phyloP scores from a whole-genome alignment of 177 flowering plant genomes.

The Vitis hybrid region DNA sequence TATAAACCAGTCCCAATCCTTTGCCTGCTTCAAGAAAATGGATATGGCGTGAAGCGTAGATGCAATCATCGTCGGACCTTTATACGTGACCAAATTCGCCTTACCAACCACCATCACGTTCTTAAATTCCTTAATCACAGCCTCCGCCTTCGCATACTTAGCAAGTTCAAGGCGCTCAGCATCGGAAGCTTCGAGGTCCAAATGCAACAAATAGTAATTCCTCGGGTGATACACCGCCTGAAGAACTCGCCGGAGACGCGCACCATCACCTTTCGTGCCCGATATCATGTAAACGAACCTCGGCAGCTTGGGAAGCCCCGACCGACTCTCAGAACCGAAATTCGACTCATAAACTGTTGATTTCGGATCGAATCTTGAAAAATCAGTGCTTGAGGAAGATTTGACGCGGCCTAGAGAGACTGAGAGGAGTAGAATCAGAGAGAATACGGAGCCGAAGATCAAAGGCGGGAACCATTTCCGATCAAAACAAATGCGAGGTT shows the following conservation, averaged over 20 bases:
- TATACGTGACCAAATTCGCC: constrained; percentile 74
- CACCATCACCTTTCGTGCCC: constrained; percentile 73
- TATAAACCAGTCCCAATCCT: constrained; percentile 93
- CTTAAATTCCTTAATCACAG: constrained; percentile 39
- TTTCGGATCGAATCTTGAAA: not conserved
- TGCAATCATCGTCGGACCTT: constrained; percentile 84
- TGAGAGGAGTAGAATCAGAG: constrained; percentile 16
- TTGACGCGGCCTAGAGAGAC: constrained; percentile 7
- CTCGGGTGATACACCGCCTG: constrained; percentile 85
- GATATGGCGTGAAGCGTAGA: constrained; percentile 75
- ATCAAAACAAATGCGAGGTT: constrained; percentile 11
- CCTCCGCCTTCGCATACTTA: constrained; percentile 49
- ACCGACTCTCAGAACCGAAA: not conserved
- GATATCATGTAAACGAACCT: constrained; percentile 78
- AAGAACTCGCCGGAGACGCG: constrained; percentile 50
- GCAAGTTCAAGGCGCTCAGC: constrained; percentile 73
- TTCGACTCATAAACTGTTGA: not conserved
- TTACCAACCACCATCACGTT: constrained; percentile 82
- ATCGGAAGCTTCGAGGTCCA: constrained; percentile 75
- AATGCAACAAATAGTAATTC: constrained; percentile 77
- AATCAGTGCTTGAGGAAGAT: not conserved
- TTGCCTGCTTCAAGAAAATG: constrained; percentile 55
- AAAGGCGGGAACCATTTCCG: constrained; percentile 34
- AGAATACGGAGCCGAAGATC: constrained; percentile 11
- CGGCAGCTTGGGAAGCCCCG: constrained; percentile 48